Percentiles rank a stretch among this genome's conserved stretches.
These are phyloP conservation scores for Cercospora zeina DNA, from an alignment of 2,329 filamentous ascomycete genomes.

Conservation along the genomic window DNA sequence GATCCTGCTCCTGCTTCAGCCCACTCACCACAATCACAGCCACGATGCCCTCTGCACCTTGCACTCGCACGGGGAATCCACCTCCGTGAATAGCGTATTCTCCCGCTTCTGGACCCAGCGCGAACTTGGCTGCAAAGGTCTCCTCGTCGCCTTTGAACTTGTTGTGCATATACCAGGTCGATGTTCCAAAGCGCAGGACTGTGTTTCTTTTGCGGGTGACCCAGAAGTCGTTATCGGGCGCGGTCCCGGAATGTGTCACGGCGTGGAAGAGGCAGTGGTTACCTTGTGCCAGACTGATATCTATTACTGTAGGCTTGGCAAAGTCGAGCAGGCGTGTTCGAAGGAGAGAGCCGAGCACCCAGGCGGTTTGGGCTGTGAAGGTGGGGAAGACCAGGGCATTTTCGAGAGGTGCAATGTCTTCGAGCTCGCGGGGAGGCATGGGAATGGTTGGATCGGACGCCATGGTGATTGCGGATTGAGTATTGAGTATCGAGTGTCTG, in stretches of 20 bases:
- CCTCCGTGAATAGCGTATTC: constrained; percentile 78
- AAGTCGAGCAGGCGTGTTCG: constrained; percentile 62
- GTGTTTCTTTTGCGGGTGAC: constrained; percentile 70
- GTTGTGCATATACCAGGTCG: constrained; percentile 69
- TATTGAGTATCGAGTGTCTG: not conserved
- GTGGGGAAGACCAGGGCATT: constrained; percentile 49
- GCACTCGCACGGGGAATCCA: constrained; percentile 69
- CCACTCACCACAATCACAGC: constrained; percentile 75
- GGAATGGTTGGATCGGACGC: constrained; percentile 32
- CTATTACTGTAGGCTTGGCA: constrained; percentile 60
- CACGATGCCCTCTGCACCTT: constrained; percentile 72
- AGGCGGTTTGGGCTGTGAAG: constrained; percentile 66
- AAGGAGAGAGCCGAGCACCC: constrained; percentile 64
- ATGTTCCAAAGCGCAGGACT: constrained; percentile 68
- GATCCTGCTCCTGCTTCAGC: constrained; percentile 74
- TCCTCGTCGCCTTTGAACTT: constrained; percentile 66
- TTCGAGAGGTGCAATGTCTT: constrained; percentile 47
- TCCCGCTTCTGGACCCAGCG: constrained; percentile 56
- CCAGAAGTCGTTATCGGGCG: constrained; percentile 60
- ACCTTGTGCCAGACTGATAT: constrained; percentile 61
- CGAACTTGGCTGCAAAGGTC: constrained; percentile 65
- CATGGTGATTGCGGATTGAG: constrained; percentile 30
- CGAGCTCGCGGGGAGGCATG: constrained; percentile 40
- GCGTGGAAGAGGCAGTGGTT: constrained; percentile 64
- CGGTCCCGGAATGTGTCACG: constrained; percentile 64